Base-by-base conservation (phyloP, 495 filamentous ascomycete species). In the Parathielavia appendiculata region DNA sequence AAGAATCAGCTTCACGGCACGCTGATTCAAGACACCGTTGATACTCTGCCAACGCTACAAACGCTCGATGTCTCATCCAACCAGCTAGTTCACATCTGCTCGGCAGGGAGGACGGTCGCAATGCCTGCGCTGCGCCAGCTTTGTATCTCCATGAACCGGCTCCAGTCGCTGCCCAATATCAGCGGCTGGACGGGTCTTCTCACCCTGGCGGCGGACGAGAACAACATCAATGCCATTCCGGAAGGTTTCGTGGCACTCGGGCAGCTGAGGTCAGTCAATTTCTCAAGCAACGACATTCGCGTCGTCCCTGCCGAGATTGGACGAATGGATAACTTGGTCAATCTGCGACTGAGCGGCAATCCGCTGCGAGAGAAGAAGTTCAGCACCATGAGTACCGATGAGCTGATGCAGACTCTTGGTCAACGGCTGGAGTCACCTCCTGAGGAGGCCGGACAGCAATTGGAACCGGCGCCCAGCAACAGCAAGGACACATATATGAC, bases 281-380 rank as follows among this genome's bases (percentile, higher is more conserved):
- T 97, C 57, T 87, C 88, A 9, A 85, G 84, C 46, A 99, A 99
- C 67, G 81, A 90, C 58, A 79, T 98, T 16, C 84, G 81, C 8
- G 73, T 81, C 19, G 64, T 98, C 36, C 90, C 95, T 61, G 80
- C 88, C 12, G 81, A 81, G 62, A 82, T 97, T 57, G 89, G 88
- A 7, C 71, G 83, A 30, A 96, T 97, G 89, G 83, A 90, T 5
- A 85, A 73, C 50, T 75, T 98, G 10, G 77, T 80, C 10, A 84
- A 82, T 56, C 79, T 97, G 40, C 82, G 82, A 12, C 77, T 98
- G 38, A 83, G 84, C 46, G 90, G 89, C 14, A 98, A 98, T 65
- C 93, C 93, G 6, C 72, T 98, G 13, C 77, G 86, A 45, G 91
- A 96, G 62, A 90, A 88, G 62, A 95, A 88, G 68, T 87, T 93